Percentiles rank a stretch among this genome's conserved stretches.
These are phyloP conservation scores for Globisporangium cylindrosporum DNA, from an alignment of 352 stramenopile genomes.

Conservation along the genomic window DNA sequence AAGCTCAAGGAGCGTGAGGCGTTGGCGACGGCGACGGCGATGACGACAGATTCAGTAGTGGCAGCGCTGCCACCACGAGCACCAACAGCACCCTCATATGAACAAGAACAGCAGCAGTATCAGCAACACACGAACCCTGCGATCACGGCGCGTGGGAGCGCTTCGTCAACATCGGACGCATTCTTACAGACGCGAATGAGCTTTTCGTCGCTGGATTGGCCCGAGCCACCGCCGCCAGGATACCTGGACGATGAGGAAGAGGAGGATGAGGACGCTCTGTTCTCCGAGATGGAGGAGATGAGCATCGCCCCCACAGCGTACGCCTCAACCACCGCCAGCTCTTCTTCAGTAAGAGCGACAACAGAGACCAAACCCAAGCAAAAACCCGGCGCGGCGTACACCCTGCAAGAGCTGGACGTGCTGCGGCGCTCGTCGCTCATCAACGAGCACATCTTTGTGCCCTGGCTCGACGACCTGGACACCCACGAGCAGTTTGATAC, in stretches of 20 bases:
- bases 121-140: neutral
- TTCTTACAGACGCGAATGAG: constrained; percentile 16
- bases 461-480: constrained; percentile 74
- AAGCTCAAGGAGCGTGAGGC: constrained; percentile 36
- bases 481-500: constrained; percentile 52
- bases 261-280: neutral
- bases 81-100: neutral
- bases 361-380: constrained; percentile 13
- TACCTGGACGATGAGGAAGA: neutral
- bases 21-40: neutral
- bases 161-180: constrained; percentile 3
- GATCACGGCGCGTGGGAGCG: neutral
- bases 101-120: neutral
- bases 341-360: constrained; percentile 1
- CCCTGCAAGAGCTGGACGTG: constrained; percentile 66
- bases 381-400: constrained; percentile 35
- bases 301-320: constrained; percentile 7
- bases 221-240: constrained; percentile 24
- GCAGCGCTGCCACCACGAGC: neutral
- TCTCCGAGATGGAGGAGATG: constrained; percentile 8
- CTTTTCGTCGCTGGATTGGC: constrained; percentile 36
- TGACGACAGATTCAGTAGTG: neutral
- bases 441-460: constrained; percentile 81
- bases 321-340: neutral
- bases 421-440: constrained; percentile 79